Evolutionary conservation across 208 protist genomes (phyloP), one percentile per base, ranked within the genome.

Genomic region (Crithidia mellificae): DNA sequence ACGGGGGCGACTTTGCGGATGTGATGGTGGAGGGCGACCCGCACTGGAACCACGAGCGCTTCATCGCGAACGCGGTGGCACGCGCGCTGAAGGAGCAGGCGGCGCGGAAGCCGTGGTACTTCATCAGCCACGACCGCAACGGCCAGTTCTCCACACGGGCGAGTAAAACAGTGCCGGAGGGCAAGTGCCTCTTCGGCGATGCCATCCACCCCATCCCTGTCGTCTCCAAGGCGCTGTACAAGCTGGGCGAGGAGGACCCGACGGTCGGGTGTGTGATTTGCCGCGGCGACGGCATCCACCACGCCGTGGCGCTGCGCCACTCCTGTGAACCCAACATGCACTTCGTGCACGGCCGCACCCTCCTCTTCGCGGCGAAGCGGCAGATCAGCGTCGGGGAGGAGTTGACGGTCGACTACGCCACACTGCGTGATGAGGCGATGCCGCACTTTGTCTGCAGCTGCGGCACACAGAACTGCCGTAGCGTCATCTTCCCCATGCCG

Each of bases 261-360:
- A 83, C 70, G 11, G 84, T 92, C 27, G 89, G 89, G 30, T 92
- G 85, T 59, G 86, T 94, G 15, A 81, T 94, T 41, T 65, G 78
- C 39, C 76, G 89, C 32, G 89, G 77, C 22, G 89, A 94, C 64
- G 77, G 83, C 68, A 57, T 87, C 34, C 81, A 92, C 53, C 74
- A 88, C 27, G 82, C 85, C 32, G 86, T 92, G 6, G 86, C 86
- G 6, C 76, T 96, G 59, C 89, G 89, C 25, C 91, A 96, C 84
- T 92, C 84, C n/a, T 96, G 91, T 72, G 87, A 93, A 56, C 91
- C 91, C 14, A 96, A 96, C 74, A 91, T 92, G 83, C 64, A 79
- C 7, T 93, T 96, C 46, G 80, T 92, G 65, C 85, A 93, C 59
- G 87, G 87, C 39, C 71, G 82, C 49, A 92, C 88, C n/a, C 76